These are phyloP conservation scores for Heterobasidion annosum DNA, from an alignment of 1,284 basidiomycete genomes.

Conservation along the genomic window DNA sequence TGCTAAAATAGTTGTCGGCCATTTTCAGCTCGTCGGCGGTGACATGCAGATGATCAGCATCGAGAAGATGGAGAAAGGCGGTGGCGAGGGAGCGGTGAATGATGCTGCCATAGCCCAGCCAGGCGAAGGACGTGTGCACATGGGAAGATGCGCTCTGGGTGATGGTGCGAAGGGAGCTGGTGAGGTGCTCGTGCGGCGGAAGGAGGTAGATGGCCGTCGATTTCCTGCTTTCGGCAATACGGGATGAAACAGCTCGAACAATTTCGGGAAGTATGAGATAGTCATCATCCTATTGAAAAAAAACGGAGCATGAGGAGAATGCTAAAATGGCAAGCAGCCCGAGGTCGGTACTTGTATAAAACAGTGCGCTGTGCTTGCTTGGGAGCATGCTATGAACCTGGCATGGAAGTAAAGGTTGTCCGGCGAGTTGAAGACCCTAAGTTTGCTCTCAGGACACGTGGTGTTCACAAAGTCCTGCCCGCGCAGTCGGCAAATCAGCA, in stretches of 20 bases:
- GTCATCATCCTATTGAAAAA: slow-evolving; percentile 50
- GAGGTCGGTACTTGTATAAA: slow-evolving; percentile 45
- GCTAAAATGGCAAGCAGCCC: background rate
- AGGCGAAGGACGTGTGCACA: slow-evolving; percentile 52
- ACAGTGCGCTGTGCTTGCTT: slow-evolving; percentile 42
- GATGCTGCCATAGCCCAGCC: slow-evolving; percentile 59
- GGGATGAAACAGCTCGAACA: slow-evolving; percentile 37
- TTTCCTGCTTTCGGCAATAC: slow-evolving; percentile 19
- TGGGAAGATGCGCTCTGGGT: slow-evolving; percentile 17
- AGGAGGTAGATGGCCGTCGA: slow-evolving; percentile 39
- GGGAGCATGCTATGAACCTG: slow-evolving; percentile 52
- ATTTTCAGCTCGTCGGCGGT: slow-evolving; percentile 46
- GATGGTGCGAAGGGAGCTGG: slow-evolving; percentile 32
- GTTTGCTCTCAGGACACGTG: slow-evolving; percentile 33
- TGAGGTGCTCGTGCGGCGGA: slow-evolving; percentile 53
- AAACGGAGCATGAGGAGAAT: slow-evolving; percentile 2
- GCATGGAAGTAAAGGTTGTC: slow-evolving; percentile 55
- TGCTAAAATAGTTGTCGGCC: slow-evolving; percentile 64
- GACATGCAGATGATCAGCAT: slow-evolving; percentile 25
- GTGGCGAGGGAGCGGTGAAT: slow-evolving; percentile 32
- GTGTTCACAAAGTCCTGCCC: slow-evolving; percentile 37
- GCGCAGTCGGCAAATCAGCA: background rate
- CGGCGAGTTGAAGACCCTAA: slow-evolving; percentile 50
- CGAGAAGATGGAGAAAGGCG: slow-evolving; percentile 42
- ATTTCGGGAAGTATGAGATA: slow-evolving; percentile 52